Evolutionary conservation across 2,329 filamentous ascomycete species (phyloP).

Genomic region (Sordariomycetes sp.): DNA sequence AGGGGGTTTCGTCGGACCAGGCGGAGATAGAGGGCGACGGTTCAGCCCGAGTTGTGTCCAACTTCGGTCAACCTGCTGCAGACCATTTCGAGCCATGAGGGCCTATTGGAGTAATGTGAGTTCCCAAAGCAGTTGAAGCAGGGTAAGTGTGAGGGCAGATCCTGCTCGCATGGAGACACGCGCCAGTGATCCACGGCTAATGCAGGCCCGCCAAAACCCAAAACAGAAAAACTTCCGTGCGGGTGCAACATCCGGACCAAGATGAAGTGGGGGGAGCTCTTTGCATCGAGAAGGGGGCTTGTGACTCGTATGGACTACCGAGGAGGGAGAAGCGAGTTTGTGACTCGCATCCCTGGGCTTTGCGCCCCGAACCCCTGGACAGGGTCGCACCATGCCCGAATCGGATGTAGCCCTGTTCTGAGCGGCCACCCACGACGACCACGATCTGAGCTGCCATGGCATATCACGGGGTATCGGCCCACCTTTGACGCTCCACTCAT

Average conservation of each 20-base stretch:
- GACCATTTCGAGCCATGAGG: background rate
- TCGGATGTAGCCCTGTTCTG: background rate
- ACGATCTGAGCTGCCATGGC: background rate
- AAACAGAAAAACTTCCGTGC: background rate
- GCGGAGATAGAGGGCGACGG: too few species aligned
- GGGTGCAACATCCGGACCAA: background rate
- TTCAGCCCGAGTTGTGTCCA: too few species aligned
- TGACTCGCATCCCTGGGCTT: background rate
- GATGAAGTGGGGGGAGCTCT: background rate
- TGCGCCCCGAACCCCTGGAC: background rate
- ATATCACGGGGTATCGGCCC: background rate
- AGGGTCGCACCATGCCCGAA: background rate
- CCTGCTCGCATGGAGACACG: background rate
- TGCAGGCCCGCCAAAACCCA: background rate
- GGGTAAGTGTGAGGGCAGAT: background rate
- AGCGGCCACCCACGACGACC: background rate
- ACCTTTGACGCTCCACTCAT: background rate
- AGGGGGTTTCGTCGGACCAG: too few species aligned
- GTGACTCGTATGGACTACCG: too few species aligned
- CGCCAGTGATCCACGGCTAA: background rate
- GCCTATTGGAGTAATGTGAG: background rate
- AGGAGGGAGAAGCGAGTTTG: background rate
- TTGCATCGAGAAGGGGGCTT: background rate
- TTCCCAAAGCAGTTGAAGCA: background rate
- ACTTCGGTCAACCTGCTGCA: background rate